A percentile compares a stretch with the other conserved stretches of the same genome.
Conservation (phyloP, 2,329 filamentous ascomycete species). For the Rhexocercosporidium sp. region DNA sequence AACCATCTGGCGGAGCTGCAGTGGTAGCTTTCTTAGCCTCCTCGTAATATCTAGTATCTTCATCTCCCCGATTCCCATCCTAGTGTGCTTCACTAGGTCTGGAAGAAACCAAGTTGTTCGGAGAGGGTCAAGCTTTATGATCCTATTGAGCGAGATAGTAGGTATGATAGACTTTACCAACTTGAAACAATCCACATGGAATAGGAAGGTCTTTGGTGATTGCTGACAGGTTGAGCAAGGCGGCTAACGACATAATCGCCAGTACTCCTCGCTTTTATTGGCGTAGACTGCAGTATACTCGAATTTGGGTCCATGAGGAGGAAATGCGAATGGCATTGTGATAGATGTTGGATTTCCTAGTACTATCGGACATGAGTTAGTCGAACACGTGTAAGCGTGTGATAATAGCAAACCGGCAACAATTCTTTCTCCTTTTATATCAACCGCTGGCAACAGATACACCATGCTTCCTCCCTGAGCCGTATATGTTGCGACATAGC, state of each 20-base stretch:
- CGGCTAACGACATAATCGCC: background rate
- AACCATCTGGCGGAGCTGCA: background rate
- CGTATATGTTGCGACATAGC: too few species aligned
- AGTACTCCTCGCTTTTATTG: background rate
- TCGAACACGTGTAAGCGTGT: background rate
- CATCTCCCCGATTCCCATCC: background rate
- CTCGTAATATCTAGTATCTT: background rate
- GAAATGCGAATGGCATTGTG: background rate
- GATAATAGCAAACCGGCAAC: background rate
- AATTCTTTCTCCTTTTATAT: background rate
- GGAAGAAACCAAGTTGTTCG: background rate
- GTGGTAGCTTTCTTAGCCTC: background rate
- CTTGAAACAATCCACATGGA: background rate
- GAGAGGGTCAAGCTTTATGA: background rate
- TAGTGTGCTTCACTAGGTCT: background rate
- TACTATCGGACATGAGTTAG: background rate
- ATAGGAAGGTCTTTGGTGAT: background rate
- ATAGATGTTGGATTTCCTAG: background rate
- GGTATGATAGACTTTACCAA: background rate
- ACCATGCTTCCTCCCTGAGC: too few species aligned
- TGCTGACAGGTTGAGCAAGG: background rate
- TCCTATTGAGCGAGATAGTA: background rate
- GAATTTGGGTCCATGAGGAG: background rate
- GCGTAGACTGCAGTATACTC: background rate
- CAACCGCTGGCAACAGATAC: background rate